A percentile compares a stretch with the other conserved stretches of the same genome.
Conservation (phyloP, 495 filamentous ascomycete species). For the Echria macrotheca region DNA sequence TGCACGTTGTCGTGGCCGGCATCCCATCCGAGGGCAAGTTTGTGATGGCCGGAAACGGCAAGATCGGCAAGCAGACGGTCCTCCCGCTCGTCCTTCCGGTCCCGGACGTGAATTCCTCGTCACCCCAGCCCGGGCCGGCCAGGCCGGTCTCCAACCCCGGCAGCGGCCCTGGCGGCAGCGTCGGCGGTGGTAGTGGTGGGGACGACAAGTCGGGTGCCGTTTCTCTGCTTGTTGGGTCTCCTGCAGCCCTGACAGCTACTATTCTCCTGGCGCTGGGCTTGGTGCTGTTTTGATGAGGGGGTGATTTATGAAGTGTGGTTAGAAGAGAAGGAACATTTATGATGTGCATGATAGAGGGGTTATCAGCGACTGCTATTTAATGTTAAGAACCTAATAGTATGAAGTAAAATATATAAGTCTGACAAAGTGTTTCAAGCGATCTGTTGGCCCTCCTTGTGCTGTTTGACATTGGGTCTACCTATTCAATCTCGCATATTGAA, state of each 20-base stretch:
- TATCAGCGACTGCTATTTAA: too few relatives aligned
- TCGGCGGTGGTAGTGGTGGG: neutral
- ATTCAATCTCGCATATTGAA: too few relatives aligned
- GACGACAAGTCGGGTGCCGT: constrained; percentile 2
- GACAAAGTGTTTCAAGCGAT: too few relatives aligned
- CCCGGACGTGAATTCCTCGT: neutral
- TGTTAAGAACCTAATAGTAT: too few relatives aligned
- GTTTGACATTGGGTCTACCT: too few relatives aligned
- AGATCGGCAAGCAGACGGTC: constrained; percentile 6
- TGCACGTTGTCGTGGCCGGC: constrained; percentile 6
- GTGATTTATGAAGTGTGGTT: too few relatives aligned
- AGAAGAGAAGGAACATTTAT: too few relatives aligned
- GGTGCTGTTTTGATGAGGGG: constrained; percentile 5
- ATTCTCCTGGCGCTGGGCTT: neutral
- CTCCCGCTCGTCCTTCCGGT: neutral
- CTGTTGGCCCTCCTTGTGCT: too few relatives aligned
- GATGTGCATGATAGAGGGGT: too few relatives aligned
- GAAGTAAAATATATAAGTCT: too few relatives aligned
- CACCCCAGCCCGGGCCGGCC: neutral
- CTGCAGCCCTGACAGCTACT: neutral
- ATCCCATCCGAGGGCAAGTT: constrained; percentile 10
- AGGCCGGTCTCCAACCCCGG: constrained; percentile 4
- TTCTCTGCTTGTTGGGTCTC: neutral
- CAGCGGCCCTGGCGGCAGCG: neutral
- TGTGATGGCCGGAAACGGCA: constrained; percentile 7